Evolutionary conservation across 306 rosid genomes (phyloP).

Genomic region (Sphenostylis stenocarpa): DNA sequence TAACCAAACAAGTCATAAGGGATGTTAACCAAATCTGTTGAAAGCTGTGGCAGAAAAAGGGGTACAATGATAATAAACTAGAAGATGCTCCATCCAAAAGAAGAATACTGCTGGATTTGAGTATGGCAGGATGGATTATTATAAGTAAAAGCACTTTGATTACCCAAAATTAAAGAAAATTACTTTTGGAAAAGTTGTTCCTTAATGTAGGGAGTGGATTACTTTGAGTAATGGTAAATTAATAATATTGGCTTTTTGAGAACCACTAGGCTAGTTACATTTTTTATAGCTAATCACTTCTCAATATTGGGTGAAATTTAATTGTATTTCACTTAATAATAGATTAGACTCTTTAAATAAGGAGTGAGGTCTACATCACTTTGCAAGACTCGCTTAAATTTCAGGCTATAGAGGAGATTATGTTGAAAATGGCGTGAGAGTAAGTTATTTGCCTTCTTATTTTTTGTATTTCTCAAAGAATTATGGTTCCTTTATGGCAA

Average conservation of each 20-base stretch:
- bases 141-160: background rate
- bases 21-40: background rate
- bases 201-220: background rate
- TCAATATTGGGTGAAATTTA: background rate
- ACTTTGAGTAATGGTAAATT: background rate
- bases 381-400: background rate
- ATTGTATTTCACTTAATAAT: background rate
- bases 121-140: background rate
- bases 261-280: background rate
- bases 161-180: background rate
- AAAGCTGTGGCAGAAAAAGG: background rate
- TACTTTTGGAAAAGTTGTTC: background rate
- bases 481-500: background rate
- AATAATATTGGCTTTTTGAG: background rate
- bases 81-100: background rate
- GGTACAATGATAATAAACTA: background rate
- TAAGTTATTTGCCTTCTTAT: background rate
- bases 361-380: background rate
- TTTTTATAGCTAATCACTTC: background rate
- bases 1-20: background rate
- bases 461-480: background rate
- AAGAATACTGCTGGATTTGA: background rate
- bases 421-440: background rate
- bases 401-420: background rate
- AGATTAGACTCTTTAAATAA: background rate